Evolutionary conservation across 2,329 filamentous ascomycete species (phyloP).

Genomic region (Diplocarpon mali): DNA sequence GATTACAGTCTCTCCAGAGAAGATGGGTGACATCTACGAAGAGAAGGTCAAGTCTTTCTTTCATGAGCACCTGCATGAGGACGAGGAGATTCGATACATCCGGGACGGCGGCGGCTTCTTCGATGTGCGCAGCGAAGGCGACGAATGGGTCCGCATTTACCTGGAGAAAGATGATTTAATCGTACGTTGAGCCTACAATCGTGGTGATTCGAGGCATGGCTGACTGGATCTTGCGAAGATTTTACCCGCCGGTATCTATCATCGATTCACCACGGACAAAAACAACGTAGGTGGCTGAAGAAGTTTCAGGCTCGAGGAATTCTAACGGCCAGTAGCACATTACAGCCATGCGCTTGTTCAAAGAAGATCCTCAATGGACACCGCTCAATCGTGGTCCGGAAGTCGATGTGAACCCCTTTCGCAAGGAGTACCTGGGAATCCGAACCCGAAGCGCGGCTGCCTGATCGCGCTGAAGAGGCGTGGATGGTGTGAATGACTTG

Average conservation of each 20-base stretch:
- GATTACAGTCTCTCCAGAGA: slow-evolving; percentile 75
- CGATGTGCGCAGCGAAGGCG: slow-evolving; percentile 72
- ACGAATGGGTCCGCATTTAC: slow-evolving; percentile 81
- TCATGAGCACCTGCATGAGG: slow-evolving; percentile 90
- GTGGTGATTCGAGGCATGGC: background rate
- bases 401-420: slow-evolving; percentile 66
- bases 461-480: background rate
- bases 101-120: slow-evolving; percentile 83
- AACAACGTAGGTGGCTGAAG: slow-evolving; percentile 58
- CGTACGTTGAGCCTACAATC: slow-evolving; percentile 16
- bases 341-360: slow-evolving; percentile 91
- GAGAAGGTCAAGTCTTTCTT: slow-evolving; percentile 92
- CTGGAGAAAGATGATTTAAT: slow-evolving; percentile 84
- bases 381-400: slow-evolving; percentile 71
- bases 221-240: slow-evolving; percentile 36
- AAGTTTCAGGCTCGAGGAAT: background rate
- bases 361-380: slow-evolving; percentile 98
- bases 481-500: background rate
- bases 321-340: slow-evolving; percentile 54
- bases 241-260: slow-evolving; percentile 89
- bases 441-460: slow-evolving; percentile 2
- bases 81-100: slow-evolving; percentile 96
- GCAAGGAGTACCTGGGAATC: slow-evolving; percentile 60
- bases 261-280: slow-evolving; percentile 90
- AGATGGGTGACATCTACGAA: slow-evolving; percentile 82